These are phyloP conservation scores for Jamesozyma rosinii DNA, from an alignment of 805 yeast genomes.

Conservation along the genomic window DNA sequence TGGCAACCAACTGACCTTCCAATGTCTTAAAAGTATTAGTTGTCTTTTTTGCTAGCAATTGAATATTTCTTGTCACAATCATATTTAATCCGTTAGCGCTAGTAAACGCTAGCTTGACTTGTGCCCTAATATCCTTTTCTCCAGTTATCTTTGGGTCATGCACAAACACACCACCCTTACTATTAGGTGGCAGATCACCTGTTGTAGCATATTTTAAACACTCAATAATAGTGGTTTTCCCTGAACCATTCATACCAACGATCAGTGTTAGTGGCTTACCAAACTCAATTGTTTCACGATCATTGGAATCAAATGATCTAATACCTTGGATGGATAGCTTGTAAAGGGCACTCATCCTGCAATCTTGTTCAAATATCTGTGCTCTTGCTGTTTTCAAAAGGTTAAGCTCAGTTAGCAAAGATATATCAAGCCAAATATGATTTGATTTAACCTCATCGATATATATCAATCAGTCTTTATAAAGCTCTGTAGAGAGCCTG, in stretches of 20 bases:
- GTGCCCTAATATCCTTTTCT: conserved; percentile 74
- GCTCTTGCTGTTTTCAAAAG: too few species aligned
- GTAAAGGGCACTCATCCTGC: conserved; percentile 37
- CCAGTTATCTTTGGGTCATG: conserved; percentile 83
- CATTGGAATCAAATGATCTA: conserved; percentile 81
- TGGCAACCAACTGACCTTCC: conserved; percentile 75
- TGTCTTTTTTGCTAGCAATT: conserved; percentile 53
- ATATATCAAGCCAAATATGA: too few species aligned
- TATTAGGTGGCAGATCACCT: conserved; percentile 91
- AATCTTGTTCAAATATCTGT: too few species aligned
- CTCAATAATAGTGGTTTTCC: conserved; percentile 93
- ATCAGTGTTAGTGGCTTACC: conserved; percentile 85
- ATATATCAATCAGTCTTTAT: too few species aligned
- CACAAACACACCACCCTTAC: conserved; percentile 91
- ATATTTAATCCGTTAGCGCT: conserved; percentile 64
- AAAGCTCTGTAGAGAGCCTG: too few species aligned
- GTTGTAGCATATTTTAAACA: conserved; percentile 90
- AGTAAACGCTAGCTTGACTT: conserved; percentile 77
- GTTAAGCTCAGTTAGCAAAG: too few species aligned
- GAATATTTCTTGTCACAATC: conserved; percentile 83
- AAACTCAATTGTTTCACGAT: conserved; percentile 78
- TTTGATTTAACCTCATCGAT: too few species aligned
- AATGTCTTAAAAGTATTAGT: conserved; percentile 75
- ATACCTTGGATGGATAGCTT: conserved; percentile 76
- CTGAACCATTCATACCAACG: conserved; percentile 94